Evolutionary conservation across 768 basidiomycete genomes (phyloP), one percentile per base, ranked within the genome.

Genomic region (Tylopilus intermedius): DNA sequence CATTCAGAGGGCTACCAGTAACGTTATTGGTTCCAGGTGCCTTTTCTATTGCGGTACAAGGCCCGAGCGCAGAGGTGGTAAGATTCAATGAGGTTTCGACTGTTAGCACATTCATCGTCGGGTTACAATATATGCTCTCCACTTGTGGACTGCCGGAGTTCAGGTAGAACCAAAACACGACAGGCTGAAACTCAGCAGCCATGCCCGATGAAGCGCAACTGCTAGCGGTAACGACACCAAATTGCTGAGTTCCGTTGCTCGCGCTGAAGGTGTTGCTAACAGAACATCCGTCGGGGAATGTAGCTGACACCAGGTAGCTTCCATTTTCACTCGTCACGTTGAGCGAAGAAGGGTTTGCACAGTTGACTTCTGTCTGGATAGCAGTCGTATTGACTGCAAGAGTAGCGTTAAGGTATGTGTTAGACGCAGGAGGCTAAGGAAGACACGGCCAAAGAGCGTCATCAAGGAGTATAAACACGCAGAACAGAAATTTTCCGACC

Each of bases 111-210:
- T 66, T 54, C 44, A 88, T 76, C 2, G 63, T 70, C 4, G 85
- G 84, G 10, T 65, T 57, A 60, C 86, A 88, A 56, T 86, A 84
- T 7, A 86, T 74, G 3, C 74, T 74, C 48, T 73, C 71, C 1
- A 74, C 78, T 53, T 80, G 71, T 11, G 70, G 63, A 22, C 55
- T 68, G 15, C 65, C 58, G 45, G 62, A 59, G 41, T 71, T 62
- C 29, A 78, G 71, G 62, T 74, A 84, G 62, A 65, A 85, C 84
- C 84, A 88, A 59, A 86, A 88, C 70, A 86, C 76, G 40, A 86
- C 81, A 8, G 85, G 82, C 33, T 73, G 76, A 53, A 75, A 74
- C 22, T 59, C 56, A 29, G 76, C 67, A 35, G 70, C 58, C 29
- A 74, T 52, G 32, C 68, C 59, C 5, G 64, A 40, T 56, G 53